phyloP scores from a whole-genome alignment of 139 green algal species.

The Chlamydomonas incerta region DNA sequence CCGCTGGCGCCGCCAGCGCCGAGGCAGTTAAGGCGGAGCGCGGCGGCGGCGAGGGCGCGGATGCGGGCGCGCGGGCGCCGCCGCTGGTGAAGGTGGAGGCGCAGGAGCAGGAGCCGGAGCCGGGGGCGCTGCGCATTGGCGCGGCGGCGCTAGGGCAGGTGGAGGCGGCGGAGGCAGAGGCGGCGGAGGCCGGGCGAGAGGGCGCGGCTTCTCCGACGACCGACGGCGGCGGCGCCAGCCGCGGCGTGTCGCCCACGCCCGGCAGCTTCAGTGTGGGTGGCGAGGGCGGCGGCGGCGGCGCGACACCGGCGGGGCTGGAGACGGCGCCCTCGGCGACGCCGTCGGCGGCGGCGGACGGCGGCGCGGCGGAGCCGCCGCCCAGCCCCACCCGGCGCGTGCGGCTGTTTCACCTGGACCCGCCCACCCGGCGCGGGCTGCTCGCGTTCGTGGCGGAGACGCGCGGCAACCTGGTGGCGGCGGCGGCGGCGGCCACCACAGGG shows the following conservation, averaged over 20 bases:
- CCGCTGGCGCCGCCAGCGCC: background rate
- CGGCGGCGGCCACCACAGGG: too few relatives aligned
- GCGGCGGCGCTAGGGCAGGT: background rate
- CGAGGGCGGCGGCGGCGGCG: background rate
- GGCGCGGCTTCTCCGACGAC: background rate
- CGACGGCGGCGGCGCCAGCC: background rate
- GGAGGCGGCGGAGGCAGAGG: background rate
- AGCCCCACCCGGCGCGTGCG: background rate
- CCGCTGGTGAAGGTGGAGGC: background rate
- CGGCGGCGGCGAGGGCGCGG: constrained; percentile 6
- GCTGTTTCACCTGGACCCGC: constrained; percentile 7
- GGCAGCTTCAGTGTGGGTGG: background rate
- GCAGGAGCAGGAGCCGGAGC: constrained; percentile 9
- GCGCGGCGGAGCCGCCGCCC: background rate
- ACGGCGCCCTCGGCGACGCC: background rate
- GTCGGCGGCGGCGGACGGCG: background rate
- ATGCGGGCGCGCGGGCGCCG: background rate
- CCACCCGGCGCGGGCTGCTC: background rate
- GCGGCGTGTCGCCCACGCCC: background rate
- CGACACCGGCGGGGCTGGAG: background rate
- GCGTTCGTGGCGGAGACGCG: background rate
- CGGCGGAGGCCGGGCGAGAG: background rate
- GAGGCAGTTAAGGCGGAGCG: background rate
- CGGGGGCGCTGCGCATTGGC: too few relatives aligned
- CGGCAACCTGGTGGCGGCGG: background rate